Base-by-base conservation (phyloP, 1,139 yeast genomes). In the Yamadazyma membranifaciens region DNA sequence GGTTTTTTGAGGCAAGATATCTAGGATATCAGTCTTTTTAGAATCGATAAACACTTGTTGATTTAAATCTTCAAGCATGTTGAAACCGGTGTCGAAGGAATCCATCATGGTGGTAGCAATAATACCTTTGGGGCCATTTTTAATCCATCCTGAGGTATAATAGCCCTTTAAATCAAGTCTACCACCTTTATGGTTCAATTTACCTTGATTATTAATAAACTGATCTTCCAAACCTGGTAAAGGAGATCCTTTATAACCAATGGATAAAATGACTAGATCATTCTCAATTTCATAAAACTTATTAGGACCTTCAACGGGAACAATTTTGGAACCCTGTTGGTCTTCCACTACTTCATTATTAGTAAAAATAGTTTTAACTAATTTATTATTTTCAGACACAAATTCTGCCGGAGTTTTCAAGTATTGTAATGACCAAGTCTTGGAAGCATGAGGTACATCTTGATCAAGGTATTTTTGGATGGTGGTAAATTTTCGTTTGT, bases 111-210 rank as follows among this genome's bases (percentile, higher is more conserved):
- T 88, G 12, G 86, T 76, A 11, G 96, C 95, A 48, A 92, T 92
- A 5, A 89, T 95, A 1, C 99, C 99, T 29, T 78, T 75, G 7
- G 96, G 88, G 0, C 96, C 96, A 42, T 77, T 83, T 45, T 85
- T 81, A 40, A 91, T 84, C 99, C 99, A 92, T 0, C 99, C 99
- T 4, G 92, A 71, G 1, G 87, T 81, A 54, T 89, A 92, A 49
- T 87, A 65, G 0, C 91, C 87, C 1, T 6, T 6, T n/a, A n/a
- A n/a, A 11, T 27, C 30, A n/a, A 27, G 9, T 27, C 14, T 27
- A 9, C 30, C 30, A 27, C 30, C 67, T 9, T 59, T 56, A 50
- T 85, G 87, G 3, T 73, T 65, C n/a, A 91, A 65, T 33, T 71
- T 65, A 28, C 88, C 87, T 7, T 61, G 61, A 5, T 48, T 49